These are phyloP conservation scores for Musa itinerans DNA, from an alignment of 176 grass and related monocot species.

Conservation along the genomic window DNA sequence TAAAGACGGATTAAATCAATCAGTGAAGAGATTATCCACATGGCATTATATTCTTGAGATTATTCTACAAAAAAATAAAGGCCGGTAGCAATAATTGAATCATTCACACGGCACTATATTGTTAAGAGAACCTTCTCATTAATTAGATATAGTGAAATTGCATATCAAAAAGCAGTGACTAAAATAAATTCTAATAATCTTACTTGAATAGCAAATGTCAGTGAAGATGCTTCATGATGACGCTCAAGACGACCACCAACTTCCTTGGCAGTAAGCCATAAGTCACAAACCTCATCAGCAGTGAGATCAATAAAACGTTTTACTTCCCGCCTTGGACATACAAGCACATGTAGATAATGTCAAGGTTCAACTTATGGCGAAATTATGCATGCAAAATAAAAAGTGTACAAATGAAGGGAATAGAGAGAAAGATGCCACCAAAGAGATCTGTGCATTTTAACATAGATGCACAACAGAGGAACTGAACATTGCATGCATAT, in stretches of 20 bases:
- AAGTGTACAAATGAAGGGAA: background rate
- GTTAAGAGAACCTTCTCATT: background rate
- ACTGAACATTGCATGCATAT: background rate
- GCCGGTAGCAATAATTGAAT: background rate
- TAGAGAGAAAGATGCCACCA: background rate
- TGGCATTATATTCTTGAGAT: too few relatives aligned
- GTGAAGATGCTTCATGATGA: constrained; percentile 74
- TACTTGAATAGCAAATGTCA: constrained; percentile 82
- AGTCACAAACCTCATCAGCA: constrained; percentile 64
- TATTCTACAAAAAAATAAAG: background rate
- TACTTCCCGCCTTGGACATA: constrained; percentile 70
- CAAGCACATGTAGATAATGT: constrained; percentile 70
- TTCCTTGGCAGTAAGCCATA: constrained; percentile 86
- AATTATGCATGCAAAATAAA: background rate
- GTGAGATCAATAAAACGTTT: constrained; percentile 73
- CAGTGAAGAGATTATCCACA: too few relatives aligned
- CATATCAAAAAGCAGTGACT: background rate
- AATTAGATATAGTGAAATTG: background rate
- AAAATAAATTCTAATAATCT: background rate
- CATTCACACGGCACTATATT: background rate
- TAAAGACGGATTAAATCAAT: too few relatives aligned
- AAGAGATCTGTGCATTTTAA: background rate
- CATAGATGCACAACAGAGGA: background rate
- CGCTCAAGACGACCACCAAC: constrained; percentile 57
- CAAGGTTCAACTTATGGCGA: constrained; percentile 29